These are phyloP conservation scores for Bacidia gigantensis DNA, from an alignment of 495 filamentous ascomycete species.

Conservation along the genomic window DNA sequence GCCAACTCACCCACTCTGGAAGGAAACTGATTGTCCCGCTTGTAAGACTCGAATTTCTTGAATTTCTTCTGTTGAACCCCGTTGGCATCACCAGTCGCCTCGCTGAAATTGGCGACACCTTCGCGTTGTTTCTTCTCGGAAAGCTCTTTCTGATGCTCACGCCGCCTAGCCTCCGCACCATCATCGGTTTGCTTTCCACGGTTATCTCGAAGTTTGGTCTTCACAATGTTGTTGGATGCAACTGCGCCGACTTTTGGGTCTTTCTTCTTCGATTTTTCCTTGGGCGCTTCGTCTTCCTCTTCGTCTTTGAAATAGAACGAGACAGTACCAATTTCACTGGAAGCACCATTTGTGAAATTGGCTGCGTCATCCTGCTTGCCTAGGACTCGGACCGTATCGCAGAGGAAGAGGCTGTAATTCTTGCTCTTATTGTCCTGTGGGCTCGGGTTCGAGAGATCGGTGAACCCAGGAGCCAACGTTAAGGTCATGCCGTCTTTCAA, in stretches of 20 bases:
- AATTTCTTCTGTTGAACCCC: constrained; percentile 91
- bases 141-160: constrained; percentile 88
- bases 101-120: constrained; percentile 67
- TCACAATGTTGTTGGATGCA: constrained; percentile 81
- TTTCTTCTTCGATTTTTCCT: constrained; percentile 62
- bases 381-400: constrained; percentile 83
- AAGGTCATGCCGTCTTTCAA: constrained; percentile 96
- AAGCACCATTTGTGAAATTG: constrained; percentile 85
- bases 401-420: constrained; percentile 75
- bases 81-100: constrained; percentile 68
- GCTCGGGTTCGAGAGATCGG: constrained; percentile 68
- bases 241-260: constrained; percentile 71
- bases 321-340: constrained; percentile 76
- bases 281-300: constrained; percentile 52
- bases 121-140: constrained; percentile 77
- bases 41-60: constrained; percentile 98
- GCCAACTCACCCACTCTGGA: constrained; percentile 65
- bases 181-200: constrained; percentile 74
- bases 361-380: constrained; percentile 43
- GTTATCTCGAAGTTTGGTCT: constrained; percentile 85
- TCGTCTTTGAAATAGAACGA: constrained; percentile 97
- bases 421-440: constrained; percentile 77
- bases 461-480: constrained; percentile 73
- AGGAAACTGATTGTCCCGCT: constrained; percentile 91
- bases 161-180: constrained; percentile 72